These are phyloP conservation scores for Yarrowia sp. DNA, from an alignment of 805 yeast species.

Conservation along the genomic window DNA sequence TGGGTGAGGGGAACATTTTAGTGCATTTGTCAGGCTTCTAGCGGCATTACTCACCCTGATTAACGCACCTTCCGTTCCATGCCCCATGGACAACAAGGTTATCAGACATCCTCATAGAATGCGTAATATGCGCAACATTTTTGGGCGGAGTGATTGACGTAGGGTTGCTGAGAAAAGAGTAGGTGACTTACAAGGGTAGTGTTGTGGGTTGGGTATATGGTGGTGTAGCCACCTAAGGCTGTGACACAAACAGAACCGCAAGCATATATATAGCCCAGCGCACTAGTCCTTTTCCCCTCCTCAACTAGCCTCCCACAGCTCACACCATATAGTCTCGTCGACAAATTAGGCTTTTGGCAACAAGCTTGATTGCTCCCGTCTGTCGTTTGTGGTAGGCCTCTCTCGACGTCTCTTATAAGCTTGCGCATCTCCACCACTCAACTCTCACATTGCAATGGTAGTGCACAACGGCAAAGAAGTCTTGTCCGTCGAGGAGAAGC, in stretches of 20 bases:
- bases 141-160: slow-evolving; percentile 4
- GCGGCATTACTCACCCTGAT: not conserved
- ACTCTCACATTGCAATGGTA: slow-evolving; percentile 28
- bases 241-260: too few species aligned
- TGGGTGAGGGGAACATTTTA: not conserved
- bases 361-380: slow-evolving; percentile 10
- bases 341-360: not conserved
- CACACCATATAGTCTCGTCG: not conserved
- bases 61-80: not conserved
- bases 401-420: not conserved
- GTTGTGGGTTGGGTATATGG: too few species aligned
- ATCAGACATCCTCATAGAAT: slow-evolving; percentile 3
- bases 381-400: not conserved
- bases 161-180: too few species aligned
- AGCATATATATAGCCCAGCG: too few species aligned
- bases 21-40: not conserved
- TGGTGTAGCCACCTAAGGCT: too few species aligned
- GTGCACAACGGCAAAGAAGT: slow-evolving; percentile 31
- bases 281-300: too few species aligned
- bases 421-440: not conserved
- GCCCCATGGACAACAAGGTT: slow-evolving; percentile 8
- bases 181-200: too few species aligned
- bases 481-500: slow-evolving; percentile 40
- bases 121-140: not conserved
- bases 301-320: too few species aligned